Evolutionary conservation across 2,329 filamentous ascomycete species (phyloP).

Genomic region (Juglanconis juglandina): DNA sequence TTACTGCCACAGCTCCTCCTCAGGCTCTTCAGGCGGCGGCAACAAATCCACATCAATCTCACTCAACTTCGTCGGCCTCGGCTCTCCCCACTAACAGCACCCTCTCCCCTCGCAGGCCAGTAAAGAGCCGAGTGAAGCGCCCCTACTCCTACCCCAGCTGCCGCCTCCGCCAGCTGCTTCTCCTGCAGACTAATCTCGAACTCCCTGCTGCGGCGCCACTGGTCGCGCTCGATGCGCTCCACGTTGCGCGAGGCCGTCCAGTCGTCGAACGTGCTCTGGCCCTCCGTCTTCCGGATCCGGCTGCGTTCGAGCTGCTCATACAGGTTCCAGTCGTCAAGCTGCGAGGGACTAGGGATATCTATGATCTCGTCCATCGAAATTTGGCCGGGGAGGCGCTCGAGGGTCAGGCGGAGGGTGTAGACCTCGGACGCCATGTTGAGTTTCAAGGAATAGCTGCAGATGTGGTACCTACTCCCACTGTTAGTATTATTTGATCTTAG

Average conservation of each 20-base stretch:
- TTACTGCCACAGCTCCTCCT: constrained; percentile 1
- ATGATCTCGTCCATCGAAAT: constrained; percentile 38
- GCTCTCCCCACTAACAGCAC: background rate
- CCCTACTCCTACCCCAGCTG: background rate
- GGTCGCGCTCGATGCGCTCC: constrained; percentile 23
- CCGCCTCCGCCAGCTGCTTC: constrained; percentile 22
- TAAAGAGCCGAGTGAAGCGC: constrained; percentile 19
- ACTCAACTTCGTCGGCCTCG: constrained; percentile 20
- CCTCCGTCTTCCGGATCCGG: constrained; percentile 36
- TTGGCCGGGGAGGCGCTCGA: constrained; percentile 44
- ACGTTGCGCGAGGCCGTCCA: constrained; percentile 36
- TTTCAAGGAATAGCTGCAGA: constrained; percentile 45
- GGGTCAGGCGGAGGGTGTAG: constrained; percentile 42
- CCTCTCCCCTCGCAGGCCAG: background rate
- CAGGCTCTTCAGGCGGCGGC: background rate
- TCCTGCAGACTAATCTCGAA: constrained; percentile 1
- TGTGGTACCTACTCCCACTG: constrained; percentile 41
- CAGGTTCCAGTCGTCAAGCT: constrained; percentile 54
- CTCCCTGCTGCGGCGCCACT: constrained; percentile 11
- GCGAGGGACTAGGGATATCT: constrained; percentile 49
- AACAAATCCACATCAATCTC: constrained; percentile 8
- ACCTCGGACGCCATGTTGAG: constrained; percentile 36
- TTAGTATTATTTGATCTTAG: no score
- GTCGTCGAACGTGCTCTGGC: constrained; percentile 37
- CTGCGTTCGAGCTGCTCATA: constrained; percentile 46